phyloP scores from a whole-genome alignment of 2,329 filamentous ascomycete species.

The Fusarium sp. region DNA sequence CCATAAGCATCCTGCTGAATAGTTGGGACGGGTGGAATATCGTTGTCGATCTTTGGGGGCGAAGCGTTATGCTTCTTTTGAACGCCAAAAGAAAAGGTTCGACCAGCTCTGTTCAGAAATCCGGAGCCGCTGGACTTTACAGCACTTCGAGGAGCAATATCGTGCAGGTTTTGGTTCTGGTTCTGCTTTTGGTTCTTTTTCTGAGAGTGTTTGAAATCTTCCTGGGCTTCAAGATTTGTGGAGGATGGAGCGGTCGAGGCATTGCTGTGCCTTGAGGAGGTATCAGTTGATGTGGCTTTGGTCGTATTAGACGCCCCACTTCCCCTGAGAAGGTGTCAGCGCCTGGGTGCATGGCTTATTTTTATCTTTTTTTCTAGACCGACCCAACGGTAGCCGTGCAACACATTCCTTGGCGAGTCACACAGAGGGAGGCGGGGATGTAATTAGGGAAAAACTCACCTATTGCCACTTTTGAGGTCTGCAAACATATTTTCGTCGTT shows the following conservation, averaged over 20 bases:
- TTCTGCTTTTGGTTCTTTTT: conserved; percentile 57
- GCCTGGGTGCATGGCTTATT: conserved; percentile 46
- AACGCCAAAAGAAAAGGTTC: conserved; percentile 70
- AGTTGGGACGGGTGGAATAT: conserved; percentile 54
- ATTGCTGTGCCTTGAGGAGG: conserved; percentile 71
- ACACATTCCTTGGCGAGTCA: conserved; percentile 40
- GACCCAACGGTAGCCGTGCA: conserved; percentile 33
- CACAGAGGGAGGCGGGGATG: conserved; percentile 25
- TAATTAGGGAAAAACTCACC: conserved; percentile 58
- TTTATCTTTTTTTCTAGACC: conserved; percentile 34
- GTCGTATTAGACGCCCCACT: conserved; percentile 72
- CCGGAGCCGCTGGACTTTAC: conserved; percentile 63
- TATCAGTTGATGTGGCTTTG: conserved; percentile 69
- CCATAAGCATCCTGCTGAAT: conserved; percentile 50
- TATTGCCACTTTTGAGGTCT: conserved; percentile 64
- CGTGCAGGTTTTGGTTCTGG: conserved; percentile 36
- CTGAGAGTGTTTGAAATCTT: conserved; percentile 49
- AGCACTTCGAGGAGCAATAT: conserved; percentile 54
- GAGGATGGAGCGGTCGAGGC: conserved; percentile 71
- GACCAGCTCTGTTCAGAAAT: conserved; percentile 67
- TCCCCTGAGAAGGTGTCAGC: conserved; percentile 61
- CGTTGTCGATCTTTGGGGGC: conserved; percentile 48
- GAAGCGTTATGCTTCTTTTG: conserved; percentile 61
- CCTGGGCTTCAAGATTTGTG: conserved; percentile 54
- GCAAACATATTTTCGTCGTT: conserved; percentile 71